Conservation (phyloP, 441 rosid species). For the Hura crepitans region DNA sequence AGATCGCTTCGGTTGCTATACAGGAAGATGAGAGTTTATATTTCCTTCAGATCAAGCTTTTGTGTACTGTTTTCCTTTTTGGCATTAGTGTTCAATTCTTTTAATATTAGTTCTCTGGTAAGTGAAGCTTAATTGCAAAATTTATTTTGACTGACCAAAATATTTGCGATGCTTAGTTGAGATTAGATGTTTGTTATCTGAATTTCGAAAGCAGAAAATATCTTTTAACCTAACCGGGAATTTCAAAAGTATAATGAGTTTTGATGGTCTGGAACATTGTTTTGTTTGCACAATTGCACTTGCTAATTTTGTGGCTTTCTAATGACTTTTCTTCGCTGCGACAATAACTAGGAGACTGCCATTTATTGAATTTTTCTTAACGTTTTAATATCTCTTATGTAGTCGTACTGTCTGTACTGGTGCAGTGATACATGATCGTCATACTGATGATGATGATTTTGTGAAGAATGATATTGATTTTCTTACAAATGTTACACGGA, state of each 20-base stretch:
- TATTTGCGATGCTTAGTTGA: background rate
- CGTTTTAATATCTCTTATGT: background rate
- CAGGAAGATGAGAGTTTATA: background rate
- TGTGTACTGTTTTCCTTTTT: background rate
- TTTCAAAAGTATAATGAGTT: background rate
- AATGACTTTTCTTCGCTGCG: too few species aligned
- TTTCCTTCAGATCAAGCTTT: background rate
- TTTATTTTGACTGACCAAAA: background rate
- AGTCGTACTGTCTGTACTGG: constrained; percentile 5
- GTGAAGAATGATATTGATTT: constrained; percentile 56
- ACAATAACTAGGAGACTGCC: background rate
- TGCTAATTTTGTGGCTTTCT: background rate
- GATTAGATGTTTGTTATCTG: background rate
- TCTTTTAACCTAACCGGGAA: background rate
- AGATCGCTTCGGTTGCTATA: background rate
- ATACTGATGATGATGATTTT: constrained; percentile 36
- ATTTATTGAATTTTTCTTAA: background rate
- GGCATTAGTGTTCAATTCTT: background rate
- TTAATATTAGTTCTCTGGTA: background rate
- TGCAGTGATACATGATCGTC: constrained; percentile 39
- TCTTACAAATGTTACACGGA: constrained; percentile 69
- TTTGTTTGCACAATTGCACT: background rate
- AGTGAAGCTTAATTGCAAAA: background rate
- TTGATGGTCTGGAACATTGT: background rate
- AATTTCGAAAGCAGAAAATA: background rate